Conservation (phyloP, 2,329 filamentous ascomycete genomes). For the Colletotrichum aenigma region DNA sequence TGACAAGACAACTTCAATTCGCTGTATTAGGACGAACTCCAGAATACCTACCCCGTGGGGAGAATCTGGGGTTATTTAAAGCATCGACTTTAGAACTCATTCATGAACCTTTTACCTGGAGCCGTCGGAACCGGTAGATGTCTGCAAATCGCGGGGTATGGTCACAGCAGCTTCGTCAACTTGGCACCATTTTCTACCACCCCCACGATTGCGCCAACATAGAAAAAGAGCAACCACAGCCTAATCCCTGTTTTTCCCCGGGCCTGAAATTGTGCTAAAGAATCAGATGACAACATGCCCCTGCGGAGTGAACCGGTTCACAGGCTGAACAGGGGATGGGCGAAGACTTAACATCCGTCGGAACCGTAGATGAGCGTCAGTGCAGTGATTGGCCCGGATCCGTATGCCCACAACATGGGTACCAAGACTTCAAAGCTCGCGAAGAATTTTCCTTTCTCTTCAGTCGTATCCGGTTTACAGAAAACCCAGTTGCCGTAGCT, state of each 20-base stretch:
- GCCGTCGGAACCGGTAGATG: not conserved
- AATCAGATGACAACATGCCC: not conserved
- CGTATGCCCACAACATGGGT: not conserved
- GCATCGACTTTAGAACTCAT: not conserved
- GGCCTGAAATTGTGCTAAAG: not conserved
- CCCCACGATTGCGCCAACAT: not conserved
- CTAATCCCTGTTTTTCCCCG: not conserved
- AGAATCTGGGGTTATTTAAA: not conserved
- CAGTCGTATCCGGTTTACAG: not conserved
- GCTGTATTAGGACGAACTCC: not conserved
- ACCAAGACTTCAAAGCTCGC: not conserved
- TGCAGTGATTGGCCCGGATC: not conserved
- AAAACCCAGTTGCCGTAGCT: not conserved
- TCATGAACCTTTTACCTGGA: not conserved
- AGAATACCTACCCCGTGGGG: not conserved
- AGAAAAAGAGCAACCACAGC: not conserved
- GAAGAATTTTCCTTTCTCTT: not conserved
- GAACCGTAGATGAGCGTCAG: not conserved
- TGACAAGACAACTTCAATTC: not conserved
- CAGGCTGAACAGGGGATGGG: not conserved
- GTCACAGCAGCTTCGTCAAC: not conserved
- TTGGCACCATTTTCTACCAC: not conserved
- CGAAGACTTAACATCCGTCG: not conserved
- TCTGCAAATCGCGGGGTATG: not conserved
- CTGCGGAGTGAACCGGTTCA: not conserved